Conservation (phyloP, 371 early-diverging fungal species). For the Saksenaea vasiformis region DNA sequence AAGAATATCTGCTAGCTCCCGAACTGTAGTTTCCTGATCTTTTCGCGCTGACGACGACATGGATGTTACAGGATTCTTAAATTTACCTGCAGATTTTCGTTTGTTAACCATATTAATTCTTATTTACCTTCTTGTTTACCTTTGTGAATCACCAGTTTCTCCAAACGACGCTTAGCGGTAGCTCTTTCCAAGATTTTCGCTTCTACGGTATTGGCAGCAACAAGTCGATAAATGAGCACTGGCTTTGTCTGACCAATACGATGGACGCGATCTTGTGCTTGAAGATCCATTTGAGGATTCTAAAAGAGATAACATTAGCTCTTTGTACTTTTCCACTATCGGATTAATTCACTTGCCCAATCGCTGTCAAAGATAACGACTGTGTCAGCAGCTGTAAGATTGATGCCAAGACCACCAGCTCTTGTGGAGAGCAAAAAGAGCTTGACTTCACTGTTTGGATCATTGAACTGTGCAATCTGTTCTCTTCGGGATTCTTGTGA, state of each 20-base stretch:
- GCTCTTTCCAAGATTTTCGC: slow-evolving; percentile 78
- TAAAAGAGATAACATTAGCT: slow-evolving; percentile 9
- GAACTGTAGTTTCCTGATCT: slow-evolving; percentile 37
- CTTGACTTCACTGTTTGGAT: slow-evolving; percentile 48
- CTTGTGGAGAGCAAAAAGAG: slow-evolving; percentile 97
- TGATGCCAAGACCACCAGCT: slow-evolving; percentile 96
- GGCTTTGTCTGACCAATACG: slow-evolving; percentile 94
- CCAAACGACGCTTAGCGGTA: slow-evolving; percentile 84
- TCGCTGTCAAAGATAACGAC: slow-evolving; percentile 93
- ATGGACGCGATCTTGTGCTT: slow-evolving; percentile 97
- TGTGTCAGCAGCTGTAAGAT: slow-evolving; percentile 93
- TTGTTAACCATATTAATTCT: neutral
- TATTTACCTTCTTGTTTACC: slow-evolving; percentile 27
- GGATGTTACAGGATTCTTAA: slow-evolving; percentile 55
- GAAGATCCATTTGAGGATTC: slow-evolving; percentile 98
- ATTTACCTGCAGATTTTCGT: slow-evolving; percentile 31
- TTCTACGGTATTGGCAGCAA: slow-evolving; percentile 87
- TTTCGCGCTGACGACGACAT: slow-evolving; percentile 17
- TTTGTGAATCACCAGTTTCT: slow-evolving; percentile 87
- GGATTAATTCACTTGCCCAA: slow-evolving; percentile 69
- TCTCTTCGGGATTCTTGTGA: slow-evolving; percentile 76
- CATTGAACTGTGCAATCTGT: slow-evolving; percentile 73
- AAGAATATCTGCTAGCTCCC: slow-evolving; percentile 77
- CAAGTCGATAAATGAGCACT: slow-evolving; percentile 88
- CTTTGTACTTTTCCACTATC: slow-evolving; percentile 1